These are phyloP conservation scores for Grosmannia huntii DNA, from an alignment of 2,329 filamentous ascomycete genomes.

Conservation along the genomic window DNA sequence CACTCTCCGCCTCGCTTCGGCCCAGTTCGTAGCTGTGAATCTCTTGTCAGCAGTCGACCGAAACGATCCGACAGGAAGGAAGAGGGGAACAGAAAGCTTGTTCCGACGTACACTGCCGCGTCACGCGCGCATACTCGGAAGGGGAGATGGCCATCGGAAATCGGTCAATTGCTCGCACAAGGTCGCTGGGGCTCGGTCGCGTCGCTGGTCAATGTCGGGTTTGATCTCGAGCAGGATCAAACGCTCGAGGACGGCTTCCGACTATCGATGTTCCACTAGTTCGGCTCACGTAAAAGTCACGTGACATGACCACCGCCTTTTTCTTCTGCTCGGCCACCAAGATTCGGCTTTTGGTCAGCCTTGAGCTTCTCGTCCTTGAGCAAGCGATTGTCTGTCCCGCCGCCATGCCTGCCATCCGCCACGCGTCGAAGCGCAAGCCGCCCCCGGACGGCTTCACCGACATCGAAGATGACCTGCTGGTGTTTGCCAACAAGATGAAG, in stretches of 20 bases:
- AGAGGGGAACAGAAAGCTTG: conserved; percentile 10
- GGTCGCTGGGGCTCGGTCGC: background rate
- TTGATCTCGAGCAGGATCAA: background rate
- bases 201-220: background rate
- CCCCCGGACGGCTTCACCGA: conserved; percentile 79
- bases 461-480: conserved; percentile 74
- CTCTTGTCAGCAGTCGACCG: background rate
- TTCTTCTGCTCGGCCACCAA: background rate
- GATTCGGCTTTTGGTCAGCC: background rate
- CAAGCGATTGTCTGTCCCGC: background rate
- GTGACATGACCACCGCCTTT: background rate
- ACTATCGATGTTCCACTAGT: background rate
- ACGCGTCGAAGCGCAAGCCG: conserved; percentile 64
- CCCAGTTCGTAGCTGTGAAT: conserved; percentile 67
- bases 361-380: background rate
- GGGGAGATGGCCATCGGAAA: conserved; percentile 70
- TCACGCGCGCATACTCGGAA: conserved; percentile 76
- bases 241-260: background rate
- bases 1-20: conserved; percentile 77
- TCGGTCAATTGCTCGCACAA: background rate
- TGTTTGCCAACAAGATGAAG: conserved; percentile 86
- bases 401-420: conserved; percentile 64
- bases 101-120: conserved; percentile 55
- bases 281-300: background rate
- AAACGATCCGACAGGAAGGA: background rate